These are phyloP conservation scores for Carex myosuroides DNA, from an alignment of 176 grass and related monocot genomes.

Conservation along the genomic window DNA sequence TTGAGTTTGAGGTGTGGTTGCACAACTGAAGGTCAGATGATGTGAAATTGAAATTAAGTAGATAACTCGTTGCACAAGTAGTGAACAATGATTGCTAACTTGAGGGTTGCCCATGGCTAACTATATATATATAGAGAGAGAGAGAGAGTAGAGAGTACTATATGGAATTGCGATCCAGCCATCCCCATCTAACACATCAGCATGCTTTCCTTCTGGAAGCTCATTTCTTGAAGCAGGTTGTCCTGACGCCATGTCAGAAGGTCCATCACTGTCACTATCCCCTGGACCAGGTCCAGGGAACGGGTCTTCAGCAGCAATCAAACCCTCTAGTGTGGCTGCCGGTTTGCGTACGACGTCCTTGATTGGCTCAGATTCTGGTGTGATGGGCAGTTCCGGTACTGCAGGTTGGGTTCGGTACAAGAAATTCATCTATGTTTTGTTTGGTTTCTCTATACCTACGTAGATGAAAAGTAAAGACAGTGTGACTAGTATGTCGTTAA, in stretches of 20 bases:
- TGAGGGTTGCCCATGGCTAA: neutral
- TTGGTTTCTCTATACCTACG: neutral
- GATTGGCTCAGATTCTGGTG: neutral
- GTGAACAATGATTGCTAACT: neutral
- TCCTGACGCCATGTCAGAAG: neutral
- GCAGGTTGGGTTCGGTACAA: constrained; percentile 16
- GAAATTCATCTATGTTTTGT: constrained; percentile 19
- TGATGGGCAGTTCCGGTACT: neutral
- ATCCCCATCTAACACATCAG: neutral
- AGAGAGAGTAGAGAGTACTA: neutral
- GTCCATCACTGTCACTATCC: constrained; percentile 7
- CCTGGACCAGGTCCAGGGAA: constrained; percentile 17
- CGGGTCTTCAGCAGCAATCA: constrained; percentile 11
- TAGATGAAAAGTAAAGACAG: neutral
- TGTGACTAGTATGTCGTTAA: neutral
- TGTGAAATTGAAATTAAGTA: neutral
- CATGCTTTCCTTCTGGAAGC: constrained; percentile 14
- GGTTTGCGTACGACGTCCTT: neutral
- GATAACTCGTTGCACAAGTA: neutral
- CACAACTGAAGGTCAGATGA: neutral
- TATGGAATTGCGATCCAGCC: constrained; percentile 18
- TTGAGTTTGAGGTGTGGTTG: too few relatives aligned
- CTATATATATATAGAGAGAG: neutral
- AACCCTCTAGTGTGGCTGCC: constrained; percentile 8
- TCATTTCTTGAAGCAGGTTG: constrained; percentile 14